These are phyloP conservation scores for Termitomyces sp. DNA, from an alignment of 768 basidiomycete species.

Conservation along the genomic window DNA sequence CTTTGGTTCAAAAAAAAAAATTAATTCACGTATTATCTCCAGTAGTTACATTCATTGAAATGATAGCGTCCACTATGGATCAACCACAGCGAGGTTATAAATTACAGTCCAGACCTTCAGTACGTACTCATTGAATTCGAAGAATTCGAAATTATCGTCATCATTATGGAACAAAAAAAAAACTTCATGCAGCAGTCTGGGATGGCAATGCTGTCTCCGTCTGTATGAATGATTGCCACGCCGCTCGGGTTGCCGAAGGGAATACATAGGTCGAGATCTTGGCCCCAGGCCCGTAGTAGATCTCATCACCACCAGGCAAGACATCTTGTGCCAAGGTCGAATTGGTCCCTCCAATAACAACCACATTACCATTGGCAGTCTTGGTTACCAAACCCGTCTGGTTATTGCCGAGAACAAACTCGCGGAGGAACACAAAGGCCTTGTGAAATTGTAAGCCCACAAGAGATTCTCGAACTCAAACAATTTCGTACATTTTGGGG, in stretches of 20 bases:
- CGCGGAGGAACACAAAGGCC: slow-evolving; percentile 57
- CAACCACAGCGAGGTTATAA: slow-evolving; percentile 36
- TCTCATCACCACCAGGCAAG: slow-evolving; percentile 49
- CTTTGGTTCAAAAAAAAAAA: background rate
- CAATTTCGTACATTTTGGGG: slow-evolving; percentile 30
- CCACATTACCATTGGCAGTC: slow-evolving; percentile 18
- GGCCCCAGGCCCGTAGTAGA: slow-evolving; percentile 48
- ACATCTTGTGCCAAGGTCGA: slow-evolving; percentile 36
- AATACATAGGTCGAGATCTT: slow-evolving; percentile 49
- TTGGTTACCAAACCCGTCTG: slow-evolving; percentile 48
- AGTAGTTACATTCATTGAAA: background rate
- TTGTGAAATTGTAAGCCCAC: slow-evolving; percentile 18
- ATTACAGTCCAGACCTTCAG: slow-evolving; percentile 34
- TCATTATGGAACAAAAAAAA: background rate
- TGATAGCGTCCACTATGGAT: background rate
- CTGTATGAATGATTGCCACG: slow-evolving; percentile 47
- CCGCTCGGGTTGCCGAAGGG: slow-evolving; percentile 48
- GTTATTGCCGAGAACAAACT: slow-evolving; percentile 65
- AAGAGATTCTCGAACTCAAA: background rate
- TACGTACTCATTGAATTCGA: background rate
- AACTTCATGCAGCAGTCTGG: slow-evolving; percentile 1
- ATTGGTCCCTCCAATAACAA: slow-evolving; percentile 45
- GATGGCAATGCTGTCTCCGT: slow-evolving; percentile 28
- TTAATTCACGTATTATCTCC: background rate
- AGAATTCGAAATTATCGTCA: background rate